Base-by-base conservation (phyloP, 1,139 yeast genomes). In the Kodamaea plutei region DNA sequence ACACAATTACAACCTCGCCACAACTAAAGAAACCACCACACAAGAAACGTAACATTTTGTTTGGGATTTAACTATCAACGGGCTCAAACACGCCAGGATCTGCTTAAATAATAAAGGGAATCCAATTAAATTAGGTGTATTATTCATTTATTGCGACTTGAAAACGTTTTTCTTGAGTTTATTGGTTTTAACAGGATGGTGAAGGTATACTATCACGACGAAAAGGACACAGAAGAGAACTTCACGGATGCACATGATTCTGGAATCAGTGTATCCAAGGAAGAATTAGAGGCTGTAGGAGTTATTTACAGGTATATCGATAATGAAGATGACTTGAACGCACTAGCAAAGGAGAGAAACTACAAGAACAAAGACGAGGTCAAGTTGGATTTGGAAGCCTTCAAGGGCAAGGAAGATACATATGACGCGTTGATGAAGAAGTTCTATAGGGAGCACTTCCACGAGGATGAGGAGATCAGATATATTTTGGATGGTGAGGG, bases 381-480 rank as follows among this genome's bases (percentile, higher is more conserved):
- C 18, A 62, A 62, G 28, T 69, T 91, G 34, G 73, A 77, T 20
- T 72, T 77, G 26, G 74, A 61, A 6, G 67, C 81, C 0, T 76
- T 88, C 50, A 79, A 81, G 6, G 78, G 82, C 27, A 79, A 79
- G 31, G 69, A 73, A 23, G 58, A 53, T 3, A 79, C 76, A 1
- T 76, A 83, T 48, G 69, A 76, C 41, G 65, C 64, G 36, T 85
- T 87, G 56, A 71, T 89, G 60, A 64, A 72, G 39, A 71, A 60
- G 33, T 89, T 89, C 57, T 87, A 82, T 61, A 68, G 75, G 29
- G 97, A 91, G 55, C 98, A 91, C 57, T 68, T 85, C 43, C 98
- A 91, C 54, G 97, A 91, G 55, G 98, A 91, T 54, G 98, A 91
- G 59, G 98, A 91, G 63, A 91, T 91, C 54, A 69, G 98, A 42